A percentile compares a stretch with the other conserved stretches of the same genome.
Evolutionary conservation across 208 protist genomes (phyloP).

Genomic region (Wallacemonas sp.): DNA sequence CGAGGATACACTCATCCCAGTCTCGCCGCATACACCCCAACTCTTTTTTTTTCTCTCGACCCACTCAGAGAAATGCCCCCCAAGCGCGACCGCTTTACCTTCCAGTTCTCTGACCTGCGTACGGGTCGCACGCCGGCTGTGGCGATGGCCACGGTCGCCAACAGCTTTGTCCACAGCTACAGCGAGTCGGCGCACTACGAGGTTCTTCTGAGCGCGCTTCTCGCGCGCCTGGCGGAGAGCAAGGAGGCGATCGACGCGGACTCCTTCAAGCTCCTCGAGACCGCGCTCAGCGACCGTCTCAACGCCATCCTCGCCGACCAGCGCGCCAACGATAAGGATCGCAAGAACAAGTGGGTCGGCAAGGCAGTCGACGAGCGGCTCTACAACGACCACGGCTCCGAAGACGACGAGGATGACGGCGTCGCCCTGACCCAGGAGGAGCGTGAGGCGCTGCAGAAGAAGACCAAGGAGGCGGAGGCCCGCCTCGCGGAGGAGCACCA

Average conservation of each 20-base stretch:
- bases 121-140: conserved; percentile 41
- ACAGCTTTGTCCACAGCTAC: conserved; percentile 64
- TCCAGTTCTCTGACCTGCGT: conserved; percentile 77
- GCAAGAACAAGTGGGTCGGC: conserved; percentile 43
- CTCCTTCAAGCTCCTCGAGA: conserved; percentile 45
- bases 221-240: conserved; percentile 37
- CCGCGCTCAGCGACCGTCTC: conserved; percentile 43
- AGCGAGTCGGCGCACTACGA: conserved; percentile 56
- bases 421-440: conserved; percentile 37
- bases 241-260: conserved; percentile 39
- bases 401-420: conserved; percentile 41
- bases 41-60: too few relatives aligned
- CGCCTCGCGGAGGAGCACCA: conserved; percentile 46
- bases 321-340: conserved; percentile 62
- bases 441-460: conserved; percentile 23
- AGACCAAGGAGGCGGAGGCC: conserved; percentile 38
- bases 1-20: too few relatives aligned
- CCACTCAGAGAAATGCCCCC: too few relatives aligned
- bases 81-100: conserved; percentile 59
- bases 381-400: conserved; percentile 38
- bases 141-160: conserved; percentile 66
- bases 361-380: conserved; percentile 26
- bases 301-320: conserved; percentile 63
- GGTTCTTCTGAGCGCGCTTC: conserved; percentile 45
- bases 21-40: too few relatives aligned